Evolutionary conservation across 2,329 filamentous ascomycete species (phyloP).

Genomic region (Phaeosphaeriaceae sp.): DNA sequence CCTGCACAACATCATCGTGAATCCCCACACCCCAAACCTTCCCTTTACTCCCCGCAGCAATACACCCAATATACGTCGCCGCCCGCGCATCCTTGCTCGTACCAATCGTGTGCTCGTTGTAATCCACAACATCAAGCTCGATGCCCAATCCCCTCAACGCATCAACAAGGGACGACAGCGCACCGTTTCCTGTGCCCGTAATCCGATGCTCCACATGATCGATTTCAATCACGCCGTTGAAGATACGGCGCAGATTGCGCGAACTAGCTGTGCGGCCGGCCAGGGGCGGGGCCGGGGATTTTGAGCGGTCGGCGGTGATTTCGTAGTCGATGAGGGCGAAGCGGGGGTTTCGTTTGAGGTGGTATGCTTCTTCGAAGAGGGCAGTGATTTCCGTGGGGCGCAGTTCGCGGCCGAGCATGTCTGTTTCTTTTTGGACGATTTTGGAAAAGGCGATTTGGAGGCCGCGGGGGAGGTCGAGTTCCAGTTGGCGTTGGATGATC

Average conservation of each 20-base stretch:
- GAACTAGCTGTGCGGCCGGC: slow-evolving; percentile 77
- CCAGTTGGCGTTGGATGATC: slow-evolving; percentile 87
- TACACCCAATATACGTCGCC: slow-evolving; percentile 95
- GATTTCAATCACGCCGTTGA: slow-evolving; percentile 83
- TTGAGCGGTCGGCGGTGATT: slow-evolving; percentile 82
- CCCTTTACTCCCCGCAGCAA: slow-evolving; percentile 67
- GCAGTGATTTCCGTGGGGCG: slow-evolving; percentile 81
- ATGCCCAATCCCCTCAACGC: slow-evolving; percentile 80
- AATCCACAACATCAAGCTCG: slow-evolving; percentile 88
- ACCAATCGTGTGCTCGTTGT: slow-evolving; percentile 95
- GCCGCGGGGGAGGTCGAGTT: slow-evolving; percentile 90
- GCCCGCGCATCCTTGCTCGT: slow-evolving; percentile 83
- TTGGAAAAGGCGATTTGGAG: slow-evolving; percentile 90
- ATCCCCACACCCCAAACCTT: slow-evolving; percentile 91
- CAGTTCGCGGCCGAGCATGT: slow-evolving; percentile 82
- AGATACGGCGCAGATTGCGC: slow-evolving; percentile 78
- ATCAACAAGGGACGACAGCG: slow-evolving; percentile 85
- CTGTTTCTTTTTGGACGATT: slow-evolving; percentile 82
- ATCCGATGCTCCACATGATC: slow-evolving; percentile 81
- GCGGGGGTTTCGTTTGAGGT: slow-evolving; percentile 79
- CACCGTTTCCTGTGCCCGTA: slow-evolving; percentile 83
- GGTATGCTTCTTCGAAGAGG: slow-evolving; percentile 90
- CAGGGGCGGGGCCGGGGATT: slow-evolving; percentile 71
- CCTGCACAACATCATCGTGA: slow-evolving; percentile 90
- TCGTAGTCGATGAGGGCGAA: slow-evolving; percentile 91